These are phyloP conservation scores for Phalaenopsis equestris DNA, from an alignment of 106 monocot species.

Conservation along the genomic window DNA sequence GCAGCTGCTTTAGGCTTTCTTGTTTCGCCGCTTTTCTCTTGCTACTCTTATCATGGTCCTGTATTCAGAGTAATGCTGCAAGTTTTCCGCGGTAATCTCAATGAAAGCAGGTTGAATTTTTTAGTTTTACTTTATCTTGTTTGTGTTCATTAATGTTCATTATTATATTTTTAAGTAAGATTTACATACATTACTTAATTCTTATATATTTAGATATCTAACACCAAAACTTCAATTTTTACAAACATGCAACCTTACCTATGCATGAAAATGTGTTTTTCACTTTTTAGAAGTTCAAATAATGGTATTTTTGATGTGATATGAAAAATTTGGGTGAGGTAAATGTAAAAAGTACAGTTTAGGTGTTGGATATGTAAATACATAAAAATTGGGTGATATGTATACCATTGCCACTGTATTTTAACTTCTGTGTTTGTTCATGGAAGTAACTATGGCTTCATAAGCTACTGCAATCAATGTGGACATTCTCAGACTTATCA, in stretches of 20 bases:
- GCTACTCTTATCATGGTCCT: constrained; percentile 94
- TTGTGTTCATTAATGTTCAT: not conserved
- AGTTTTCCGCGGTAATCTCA: constrained; percentile 45
- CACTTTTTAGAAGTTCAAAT: too few relatives aligned
- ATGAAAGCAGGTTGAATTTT: constrained; percentile 38
- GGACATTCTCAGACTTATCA: constrained; percentile 71
- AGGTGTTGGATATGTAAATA: too few relatives aligned
- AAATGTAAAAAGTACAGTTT: too few relatives aligned
- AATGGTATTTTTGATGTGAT: too few relatives aligned
- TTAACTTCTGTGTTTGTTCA: not conserved
- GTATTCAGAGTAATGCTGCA: constrained; percentile 88
- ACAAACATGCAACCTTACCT: too few relatives aligned
- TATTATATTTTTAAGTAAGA: not conserved
- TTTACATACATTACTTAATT: too few relatives aligned
- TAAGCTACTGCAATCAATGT: constrained; percentile 77
- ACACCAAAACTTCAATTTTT: too few relatives aligned
- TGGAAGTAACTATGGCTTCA: constrained; percentile 79
- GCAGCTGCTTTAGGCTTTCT: constrained; percentile 74
- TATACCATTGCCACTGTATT: too few relatives aligned
- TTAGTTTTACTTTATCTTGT: not conserved
- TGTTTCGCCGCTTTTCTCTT: constrained; percentile 82
- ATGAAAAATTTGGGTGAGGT: too few relatives aligned
- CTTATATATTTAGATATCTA: too few relatives aligned
- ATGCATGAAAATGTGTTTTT: too few relatives aligned
- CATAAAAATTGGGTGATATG: too few relatives aligned